Percentiles rank a stretch among this genome's conserved stretches.
phyloP scores from a whole-genome alignment of 202 grass and related monocot species.

The Carex arenaria region DNA sequence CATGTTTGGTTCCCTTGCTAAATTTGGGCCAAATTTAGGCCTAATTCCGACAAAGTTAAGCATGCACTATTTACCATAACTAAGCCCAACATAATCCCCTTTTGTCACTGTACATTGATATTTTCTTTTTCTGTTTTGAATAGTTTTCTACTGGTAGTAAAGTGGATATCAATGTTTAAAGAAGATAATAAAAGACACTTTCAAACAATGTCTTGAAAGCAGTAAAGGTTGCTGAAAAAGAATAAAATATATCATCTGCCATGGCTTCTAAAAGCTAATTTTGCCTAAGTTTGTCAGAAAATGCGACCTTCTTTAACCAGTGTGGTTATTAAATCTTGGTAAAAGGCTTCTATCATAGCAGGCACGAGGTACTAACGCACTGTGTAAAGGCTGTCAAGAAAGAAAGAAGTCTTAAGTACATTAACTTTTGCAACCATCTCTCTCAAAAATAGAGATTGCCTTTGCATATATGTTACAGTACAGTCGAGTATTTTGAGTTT shows the following conservation, averaged over 20 bases:
- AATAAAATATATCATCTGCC: neutral
- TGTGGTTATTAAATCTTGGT: neutral
- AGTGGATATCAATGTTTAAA: conserved; percentile 2
- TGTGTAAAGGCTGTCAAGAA: conserved; percentile 9
- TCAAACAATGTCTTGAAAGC: neutral
- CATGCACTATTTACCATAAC: neutral
- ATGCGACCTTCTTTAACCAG: neutral
- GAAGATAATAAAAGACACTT: neutral
- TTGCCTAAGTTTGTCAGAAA: neutral
- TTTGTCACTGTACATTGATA: neutral
- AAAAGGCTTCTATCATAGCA: conserved; percentile 2
- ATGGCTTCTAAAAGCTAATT: conserved; percentile 16
- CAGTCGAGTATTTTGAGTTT: neutral
- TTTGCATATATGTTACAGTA: neutral
- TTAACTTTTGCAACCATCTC: neutral
- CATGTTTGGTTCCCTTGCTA: neutral
- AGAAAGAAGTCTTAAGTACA: conserved; percentile 4
- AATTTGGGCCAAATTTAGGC: neutral
- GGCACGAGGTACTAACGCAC: conserved; percentile 8
- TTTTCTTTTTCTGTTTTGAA: neutral
- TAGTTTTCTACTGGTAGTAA: neutral
- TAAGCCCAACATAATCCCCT: neutral
- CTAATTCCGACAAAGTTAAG: neutral
- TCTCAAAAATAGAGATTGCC: neutral
- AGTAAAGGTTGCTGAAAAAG: neutral